These are phyloP conservation scores for Sporothrix sp. DNA, from an alignment of 2,329 filamentous ascomycete species.

Conservation along the genomic window DNA sequence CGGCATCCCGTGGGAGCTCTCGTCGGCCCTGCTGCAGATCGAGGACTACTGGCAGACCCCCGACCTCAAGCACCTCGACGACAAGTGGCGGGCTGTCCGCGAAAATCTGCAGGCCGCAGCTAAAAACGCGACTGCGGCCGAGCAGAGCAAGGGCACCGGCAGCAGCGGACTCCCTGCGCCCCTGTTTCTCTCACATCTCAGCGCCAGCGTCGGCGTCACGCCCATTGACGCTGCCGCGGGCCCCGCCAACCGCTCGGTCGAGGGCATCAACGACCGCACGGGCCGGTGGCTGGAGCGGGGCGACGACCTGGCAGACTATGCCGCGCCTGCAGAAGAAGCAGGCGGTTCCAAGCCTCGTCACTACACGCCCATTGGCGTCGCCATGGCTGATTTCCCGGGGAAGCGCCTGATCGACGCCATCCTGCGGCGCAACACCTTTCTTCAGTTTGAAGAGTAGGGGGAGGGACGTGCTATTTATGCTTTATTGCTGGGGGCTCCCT, in stretches of 20 bases:
- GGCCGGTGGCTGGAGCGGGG: slow-evolving; percentile 30
- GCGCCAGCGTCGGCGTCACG: slow-evolving; percentile 37
- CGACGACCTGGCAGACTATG: background rate
- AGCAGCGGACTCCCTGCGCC: slow-evolving; percentile 19
- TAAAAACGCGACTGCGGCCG: slow-evolving; percentile 3
- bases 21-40: slow-evolving; percentile 33
- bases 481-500: background rate
- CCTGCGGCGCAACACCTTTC: slow-evolving; percentile 29
- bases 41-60: slow-evolving; percentile 40
- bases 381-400: slow-evolving; percentile 42
- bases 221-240: slow-evolving; percentile 42
- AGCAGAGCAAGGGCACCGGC: background rate
- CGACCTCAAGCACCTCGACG: slow-evolving; percentile 32
- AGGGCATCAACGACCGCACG: slow-evolving; percentile 42
- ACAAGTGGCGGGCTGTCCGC: slow-evolving; percentile 38
- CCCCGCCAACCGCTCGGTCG: slow-evolving; percentile 29
- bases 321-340: background rate
- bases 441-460: background rate
- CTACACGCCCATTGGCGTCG: slow-evolving; percentile 29
- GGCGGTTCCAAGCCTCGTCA: background rate
- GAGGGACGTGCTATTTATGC: background rate
- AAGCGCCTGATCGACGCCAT: slow-evolving; percentile 33
- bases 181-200: slow-evolving; percentile 38
- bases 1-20: slow-evolving; percentile 35
- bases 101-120: slow-evolving; percentile 31